phyloP scores from a whole-genome alignment of 371 early-diverging fungal genomes.

The Zancudomyces culisetae region DNA sequence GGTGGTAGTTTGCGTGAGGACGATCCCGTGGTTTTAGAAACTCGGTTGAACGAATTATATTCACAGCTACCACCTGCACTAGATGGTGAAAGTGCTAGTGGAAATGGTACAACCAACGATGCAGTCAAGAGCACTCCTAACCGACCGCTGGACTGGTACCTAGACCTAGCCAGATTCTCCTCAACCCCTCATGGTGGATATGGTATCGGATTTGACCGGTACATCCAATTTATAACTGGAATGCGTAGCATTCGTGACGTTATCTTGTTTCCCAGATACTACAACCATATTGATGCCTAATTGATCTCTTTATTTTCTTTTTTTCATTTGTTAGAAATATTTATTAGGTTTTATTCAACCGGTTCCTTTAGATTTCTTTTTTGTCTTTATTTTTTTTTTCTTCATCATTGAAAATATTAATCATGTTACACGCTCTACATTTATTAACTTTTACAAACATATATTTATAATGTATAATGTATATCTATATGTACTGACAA shows the following conservation, averaged over 20 bases:
- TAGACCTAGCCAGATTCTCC: constrained; percentile 67
- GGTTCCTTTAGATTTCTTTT: too few species aligned
- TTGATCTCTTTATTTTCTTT: background rate
- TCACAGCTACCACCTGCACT: background rate
- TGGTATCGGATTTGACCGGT: constrained; percentile 83
- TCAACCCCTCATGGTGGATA: constrained; percentile 80
- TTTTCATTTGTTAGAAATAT: too few species aligned
- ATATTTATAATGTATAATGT: too few species aligned
- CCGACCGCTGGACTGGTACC: constrained; percentile 69
- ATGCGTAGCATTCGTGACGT: constrained; percentile 66
- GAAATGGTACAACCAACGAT: too few species aligned
- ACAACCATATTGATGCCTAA: constrained; percentile 13
- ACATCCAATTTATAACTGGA: constrained; percentile 57
- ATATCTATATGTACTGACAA: too few species aligned
- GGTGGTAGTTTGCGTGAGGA: constrained; percentile 85
- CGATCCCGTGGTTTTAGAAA: constrained; percentile 28
- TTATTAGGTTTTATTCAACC: too few species aligned
- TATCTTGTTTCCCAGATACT: constrained; percentile 47
- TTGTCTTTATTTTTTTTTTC: too few species aligned
- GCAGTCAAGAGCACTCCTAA: too few species aligned
- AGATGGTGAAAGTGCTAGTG: too few species aligned
- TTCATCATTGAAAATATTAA: too few species aligned
- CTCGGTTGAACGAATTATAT: constrained; percentile 22
- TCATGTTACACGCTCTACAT: too few species aligned
- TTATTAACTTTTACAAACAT: too few species aligned